phyloP scores from a whole-genome alignment of 164 flowering plant species.

The Magnolia sinica region DNA sequence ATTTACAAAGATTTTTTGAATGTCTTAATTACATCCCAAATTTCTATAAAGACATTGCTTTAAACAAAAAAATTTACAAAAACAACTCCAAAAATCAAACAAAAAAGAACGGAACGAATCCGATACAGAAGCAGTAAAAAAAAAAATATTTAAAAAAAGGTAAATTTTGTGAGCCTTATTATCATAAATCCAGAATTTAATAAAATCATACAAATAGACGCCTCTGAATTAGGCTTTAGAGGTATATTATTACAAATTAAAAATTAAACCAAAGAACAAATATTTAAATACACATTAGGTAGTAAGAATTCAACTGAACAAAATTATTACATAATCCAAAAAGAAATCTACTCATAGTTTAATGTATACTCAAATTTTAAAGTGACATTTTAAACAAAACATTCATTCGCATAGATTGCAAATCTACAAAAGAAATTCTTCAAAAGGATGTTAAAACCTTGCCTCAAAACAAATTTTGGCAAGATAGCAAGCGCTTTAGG shows the following conservation, averaged over 20 bases:
- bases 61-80: too few species aligned
- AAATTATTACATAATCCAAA: not conserved
- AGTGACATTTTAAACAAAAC: too few species aligned
- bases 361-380: too few species aligned
- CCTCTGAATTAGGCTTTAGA: not conserved
- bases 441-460: too few species aligned
- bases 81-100: not conserved
- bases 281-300: not conserved
- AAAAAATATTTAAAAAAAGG: not conserved
- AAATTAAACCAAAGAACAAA: not conserved
- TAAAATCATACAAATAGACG: not conserved
- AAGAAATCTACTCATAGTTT: not conserved
- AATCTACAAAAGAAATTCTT: too few species aligned
- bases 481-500: too few species aligned
- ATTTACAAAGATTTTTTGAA: not conserved
- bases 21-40: not conserved
- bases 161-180: not conserved
- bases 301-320: not conserved
- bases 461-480: too few species aligned
- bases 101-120: not conserved
- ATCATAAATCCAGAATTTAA: not conserved
- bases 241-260: not conserved
- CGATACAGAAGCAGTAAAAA: not conserved
- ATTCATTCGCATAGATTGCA: too few species aligned
- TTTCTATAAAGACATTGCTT: too few species aligned